Percentiles rank a stretch among this genome's conserved stretches.
These are phyloP conservation scores for Albugo laibachii DNA, from an alignment of 352 stramenopile species.

Conservation along the genomic window DNA sequence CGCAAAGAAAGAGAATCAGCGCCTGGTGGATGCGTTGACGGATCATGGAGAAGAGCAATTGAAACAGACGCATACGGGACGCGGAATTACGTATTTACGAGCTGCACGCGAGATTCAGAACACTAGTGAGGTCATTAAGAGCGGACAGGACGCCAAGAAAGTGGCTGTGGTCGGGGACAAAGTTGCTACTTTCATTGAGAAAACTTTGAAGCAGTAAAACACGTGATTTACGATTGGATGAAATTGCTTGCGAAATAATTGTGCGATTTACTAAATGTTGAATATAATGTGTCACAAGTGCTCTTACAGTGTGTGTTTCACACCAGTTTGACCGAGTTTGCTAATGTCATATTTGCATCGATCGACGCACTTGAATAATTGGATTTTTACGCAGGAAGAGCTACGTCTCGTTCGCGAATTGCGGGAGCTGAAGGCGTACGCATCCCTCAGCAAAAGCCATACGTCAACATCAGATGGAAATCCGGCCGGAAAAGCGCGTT, in stretches of 20 bases:
- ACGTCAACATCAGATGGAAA: slow-evolving; percentile 10
- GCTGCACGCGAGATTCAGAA: slow-evolving; percentile 30
- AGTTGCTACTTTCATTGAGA: slow-evolving; percentile 11
- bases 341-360: slow-evolving; percentile 69
- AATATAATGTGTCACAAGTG: too few relatives aligned
- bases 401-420: slow-evolving; percentile 31
- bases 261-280: too few relatives aligned
- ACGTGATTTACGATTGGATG: too few relatives aligned
- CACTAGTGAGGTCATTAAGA: slow-evolving; percentile 23
- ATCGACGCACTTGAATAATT: slow-evolving; percentile 82
- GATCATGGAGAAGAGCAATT: slow-evolving; percentile 37
- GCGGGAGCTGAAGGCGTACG: slow-evolving; percentile 40
- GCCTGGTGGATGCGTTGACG: slow-evolving; percentile 34
- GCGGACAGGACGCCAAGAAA: slow-evolving; percentile 23
- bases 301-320: too few relatives aligned
- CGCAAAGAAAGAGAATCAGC: slow-evolving; percentile 27
- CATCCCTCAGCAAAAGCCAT: slow-evolving; percentile 11
- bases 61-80: slow-evolving; percentile 26
- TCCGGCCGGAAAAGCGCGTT: slow-evolving; percentile 24
- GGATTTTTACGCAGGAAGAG: slow-evolving; percentile 52
- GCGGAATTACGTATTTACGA: slow-evolving; percentile 37
- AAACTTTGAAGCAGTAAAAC: too few relatives aligned
- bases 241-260: too few relatives aligned
- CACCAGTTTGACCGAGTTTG: too few relatives aligned
- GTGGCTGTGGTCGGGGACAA: slow-evolving; percentile 39